A percentile compares a stretch with the other conserved stretches of the same genome.
Evolutionary conservation across 306 rosid species (phyloP).

Genomic region (Medicago lupulina): DNA sequence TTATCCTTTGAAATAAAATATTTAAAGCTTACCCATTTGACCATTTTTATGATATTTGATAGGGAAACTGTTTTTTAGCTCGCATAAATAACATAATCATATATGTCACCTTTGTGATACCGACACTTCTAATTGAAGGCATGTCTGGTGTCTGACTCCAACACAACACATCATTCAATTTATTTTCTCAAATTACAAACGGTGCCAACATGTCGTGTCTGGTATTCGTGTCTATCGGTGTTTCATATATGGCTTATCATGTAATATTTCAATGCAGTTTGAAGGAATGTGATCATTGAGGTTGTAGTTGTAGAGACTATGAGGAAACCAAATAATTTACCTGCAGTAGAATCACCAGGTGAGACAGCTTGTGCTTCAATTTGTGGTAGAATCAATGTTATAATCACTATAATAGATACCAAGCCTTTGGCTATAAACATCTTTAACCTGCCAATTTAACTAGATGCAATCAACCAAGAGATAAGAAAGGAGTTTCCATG

Average conservation of each 20-base stretch:
- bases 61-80: constrained; percentile 7
- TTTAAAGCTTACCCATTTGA: too few relatives aligned
- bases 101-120: neutral
- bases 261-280: neutral
- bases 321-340: constrained; percentile 42
- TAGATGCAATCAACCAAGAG: too few relatives aligned
- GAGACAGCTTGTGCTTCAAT: constrained; percentile 49
- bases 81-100: constrained; percentile 12
- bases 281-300: neutral
- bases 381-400: constrained; percentile 46
- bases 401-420: constrained; percentile 33
- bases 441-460: constrained; percentile 19
- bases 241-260: neutral
- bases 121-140: neutral
- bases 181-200: neutral
- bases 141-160: neutral
- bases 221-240: too few relatives aligned
- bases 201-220: neutral
- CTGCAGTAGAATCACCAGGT: constrained; percentile 42
- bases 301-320: neutral
- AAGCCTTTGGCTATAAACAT: constrained; percentile 49
- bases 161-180: neutral
- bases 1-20: too few relatives aligned
- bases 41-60: neutral
- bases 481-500: too few relatives aligned